phyloP scores from a whole-genome alignment of 2,329 filamentous ascomycete genomes.

The Neophaeococcomyces mojaviensis region DNA sequence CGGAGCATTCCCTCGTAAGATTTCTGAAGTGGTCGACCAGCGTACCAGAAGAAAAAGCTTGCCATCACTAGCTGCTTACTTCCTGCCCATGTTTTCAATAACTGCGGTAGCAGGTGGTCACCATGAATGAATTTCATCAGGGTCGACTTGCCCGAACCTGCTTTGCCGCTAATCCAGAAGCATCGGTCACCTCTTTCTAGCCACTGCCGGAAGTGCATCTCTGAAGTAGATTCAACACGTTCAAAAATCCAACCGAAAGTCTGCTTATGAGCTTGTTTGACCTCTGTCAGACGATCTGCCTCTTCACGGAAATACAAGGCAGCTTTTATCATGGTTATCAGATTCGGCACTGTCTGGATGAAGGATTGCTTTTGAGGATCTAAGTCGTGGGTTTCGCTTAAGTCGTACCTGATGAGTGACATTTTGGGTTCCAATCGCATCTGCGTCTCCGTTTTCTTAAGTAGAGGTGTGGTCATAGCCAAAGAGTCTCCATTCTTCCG shows the following conservation, averaged over 20 bases:
- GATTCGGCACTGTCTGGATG: neutral
- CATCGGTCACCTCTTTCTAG: neutral
- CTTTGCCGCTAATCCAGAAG: slow-evolving; percentile 28
- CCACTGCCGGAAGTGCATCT: neutral
- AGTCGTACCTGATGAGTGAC: no score
- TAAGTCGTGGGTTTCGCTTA: no score
- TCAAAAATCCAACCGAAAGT: neutral
- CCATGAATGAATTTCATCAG: slow-evolving; percentile 27
- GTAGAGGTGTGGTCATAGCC: no score
- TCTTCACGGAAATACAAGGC: neutral
- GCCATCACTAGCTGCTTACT: neutral
- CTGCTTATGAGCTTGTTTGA: neutral
- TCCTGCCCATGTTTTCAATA: neutral
- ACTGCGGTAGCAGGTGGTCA: neutral
- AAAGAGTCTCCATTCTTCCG: no score
- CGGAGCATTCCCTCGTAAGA: neutral
- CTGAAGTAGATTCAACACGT: no score
- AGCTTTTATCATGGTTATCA: neutral
- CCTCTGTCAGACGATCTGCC: neutral
- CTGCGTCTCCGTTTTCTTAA: no score
- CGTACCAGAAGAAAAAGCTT: slow-evolving; percentile 3
- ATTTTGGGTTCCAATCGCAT: no score
- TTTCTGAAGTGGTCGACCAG: slow-evolving; percentile 1
- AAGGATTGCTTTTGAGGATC: no score
- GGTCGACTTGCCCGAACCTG: slow-evolving; percentile 38